Base-by-base conservation (phyloP, 441 rosid species). In the Hura crepitans region DNA sequence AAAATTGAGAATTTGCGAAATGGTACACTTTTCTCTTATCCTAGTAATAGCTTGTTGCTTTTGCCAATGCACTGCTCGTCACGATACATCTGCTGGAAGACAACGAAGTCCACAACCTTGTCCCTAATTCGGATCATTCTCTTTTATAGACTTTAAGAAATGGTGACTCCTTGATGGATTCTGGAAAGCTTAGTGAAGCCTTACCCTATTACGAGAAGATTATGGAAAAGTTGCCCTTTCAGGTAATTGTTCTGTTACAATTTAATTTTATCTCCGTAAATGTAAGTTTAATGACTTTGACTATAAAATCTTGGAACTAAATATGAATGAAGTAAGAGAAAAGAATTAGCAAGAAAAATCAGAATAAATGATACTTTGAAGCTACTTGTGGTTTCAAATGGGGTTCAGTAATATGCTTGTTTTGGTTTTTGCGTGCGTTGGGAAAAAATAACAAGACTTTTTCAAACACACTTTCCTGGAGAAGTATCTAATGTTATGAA, bases 151-250 rank as follows among this genome's bases (percentile, higher is more conserved):
- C 78, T 56, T 69, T 91, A 81, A 82, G 82, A 56, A 85, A 88
- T 37, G 97, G 95, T 17, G 84, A 91, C 76, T 78, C 85, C 45
- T 82, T 89, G 74, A 87, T 93, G 98, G 86, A 87, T 76, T 80
- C 84, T 37, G 97, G 97, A 74, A 86, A 79, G 78, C 93, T 93
- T 56, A 82, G 87, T 75, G 93, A 89, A 70, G 93, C 97, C 58
- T 47, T 93, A 65, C 80, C 87, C 2, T 87, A 68, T 74, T 93
- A 85, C 68, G 87, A 88, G 73, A 74, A 74, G 57, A 85, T 91
- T 69, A 91, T 89, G 90, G 81, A 84, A 66, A 82, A 82, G 67
- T 77, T 89, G 82, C 79, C 81, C 60, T 91, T 85, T 76, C 79
- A 87, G 97, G 96, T 93, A 79, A 79, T 62, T 72, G 7, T 35